phyloP scores from a whole-genome alignment of 2,329 filamentous ascomycete species.

The Diplodia scrobiculata region DNA sequence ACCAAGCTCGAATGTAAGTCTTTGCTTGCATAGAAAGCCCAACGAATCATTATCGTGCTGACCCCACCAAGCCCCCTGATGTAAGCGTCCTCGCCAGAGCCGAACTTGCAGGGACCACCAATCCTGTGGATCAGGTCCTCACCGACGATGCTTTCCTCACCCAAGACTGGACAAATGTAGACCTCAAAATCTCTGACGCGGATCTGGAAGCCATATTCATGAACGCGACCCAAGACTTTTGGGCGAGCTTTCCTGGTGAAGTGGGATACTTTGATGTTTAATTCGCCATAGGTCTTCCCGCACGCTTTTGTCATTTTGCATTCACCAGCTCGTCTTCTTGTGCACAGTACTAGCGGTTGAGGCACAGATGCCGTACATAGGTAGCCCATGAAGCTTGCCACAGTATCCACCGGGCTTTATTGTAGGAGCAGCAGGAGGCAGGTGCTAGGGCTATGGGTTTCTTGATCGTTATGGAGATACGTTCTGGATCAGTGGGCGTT shows the following conservation, averaged over 20 bases:
- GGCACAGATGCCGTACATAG: not conserved
- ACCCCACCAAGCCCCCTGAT: not conserved
- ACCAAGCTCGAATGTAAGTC: conserved; percentile 1
- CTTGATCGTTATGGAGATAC: too few relatives aligned
- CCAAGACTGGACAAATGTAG: conserved; percentile 41
- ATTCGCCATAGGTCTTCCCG: not conserved
- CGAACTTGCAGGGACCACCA: not conserved
- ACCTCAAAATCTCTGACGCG: conserved; percentile 42
- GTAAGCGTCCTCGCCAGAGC: not conserved
- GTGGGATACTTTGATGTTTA: conserved; percentile 35
- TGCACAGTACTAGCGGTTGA: not conserved
- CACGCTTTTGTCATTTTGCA: too few relatives aligned
- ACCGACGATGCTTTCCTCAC: conserved; percentile 33
- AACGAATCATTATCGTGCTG: not conserved
- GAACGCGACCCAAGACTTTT: conserved; percentile 46
- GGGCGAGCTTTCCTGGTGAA: conserved; percentile 45
- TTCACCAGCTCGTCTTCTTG: too few relatives aligned
- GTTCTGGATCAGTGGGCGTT: not conserved
- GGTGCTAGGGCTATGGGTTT: not conserved
- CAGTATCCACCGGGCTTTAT: not conserved
- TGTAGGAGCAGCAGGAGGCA: not conserved
- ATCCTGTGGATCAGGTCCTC: not conserved
- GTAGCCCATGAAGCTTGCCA: not conserved
- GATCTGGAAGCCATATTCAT: conserved; percentile 46
- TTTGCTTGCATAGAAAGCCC: not conserved